phyloP scores from a whole-genome alignment of 2,329 filamentous ascomycete genomes.

The Sclerotinia subarctica region DNA sequence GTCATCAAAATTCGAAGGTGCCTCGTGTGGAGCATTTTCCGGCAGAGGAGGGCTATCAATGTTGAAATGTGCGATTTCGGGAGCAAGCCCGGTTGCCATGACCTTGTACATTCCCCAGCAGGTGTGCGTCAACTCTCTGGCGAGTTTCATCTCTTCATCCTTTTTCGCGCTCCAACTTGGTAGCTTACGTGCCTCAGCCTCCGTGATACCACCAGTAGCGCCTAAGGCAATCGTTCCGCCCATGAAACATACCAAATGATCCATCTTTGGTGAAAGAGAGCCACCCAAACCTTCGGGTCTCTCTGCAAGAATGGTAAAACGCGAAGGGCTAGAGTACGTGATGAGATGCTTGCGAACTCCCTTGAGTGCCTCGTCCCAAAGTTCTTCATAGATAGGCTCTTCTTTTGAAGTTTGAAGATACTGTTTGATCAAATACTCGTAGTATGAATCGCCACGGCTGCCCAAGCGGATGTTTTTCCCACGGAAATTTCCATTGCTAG shows the following conservation, averaged over 20 bases:
- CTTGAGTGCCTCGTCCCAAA: constrained; percentile 84
- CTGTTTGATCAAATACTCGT: constrained; percentile 98
- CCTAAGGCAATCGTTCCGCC: constrained; percentile 91
- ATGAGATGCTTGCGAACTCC: constrained; percentile 91
- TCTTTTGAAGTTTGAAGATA: constrained; percentile 88
- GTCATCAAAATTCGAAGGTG: constrained; percentile 51
- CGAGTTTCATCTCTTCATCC: constrained; percentile 83
- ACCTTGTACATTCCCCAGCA: constrained; percentile 97
- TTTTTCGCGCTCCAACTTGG: constrained; percentile 72
- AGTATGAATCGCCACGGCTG: constrained; percentile 94
- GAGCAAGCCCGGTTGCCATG: constrained; percentile 86
- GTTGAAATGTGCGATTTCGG: constrained; percentile 91
- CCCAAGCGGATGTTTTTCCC: constrained; percentile 86
- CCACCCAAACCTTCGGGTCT: constrained; percentile 68
- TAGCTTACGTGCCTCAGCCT: constrained; percentile 70
- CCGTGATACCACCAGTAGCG: constrained; percentile 73
- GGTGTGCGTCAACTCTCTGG: constrained; percentile 88
- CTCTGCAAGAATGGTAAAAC: constrained; percentile 88
- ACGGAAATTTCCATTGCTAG: constrained; percentile 73
- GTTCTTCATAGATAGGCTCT: constrained; percentile 80
- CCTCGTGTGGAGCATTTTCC: constrained; percentile 52
- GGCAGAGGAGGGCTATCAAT: constrained; percentile 65
- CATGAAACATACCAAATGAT: constrained; percentile 96
- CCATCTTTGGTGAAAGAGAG: constrained; percentile 82
- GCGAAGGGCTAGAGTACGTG: constrained; percentile 76